Evolutionary conservation across 192 early-diverging fungal genomes (phyloP).

Genomic region (Phlyctochytrium arcticum): DNA sequence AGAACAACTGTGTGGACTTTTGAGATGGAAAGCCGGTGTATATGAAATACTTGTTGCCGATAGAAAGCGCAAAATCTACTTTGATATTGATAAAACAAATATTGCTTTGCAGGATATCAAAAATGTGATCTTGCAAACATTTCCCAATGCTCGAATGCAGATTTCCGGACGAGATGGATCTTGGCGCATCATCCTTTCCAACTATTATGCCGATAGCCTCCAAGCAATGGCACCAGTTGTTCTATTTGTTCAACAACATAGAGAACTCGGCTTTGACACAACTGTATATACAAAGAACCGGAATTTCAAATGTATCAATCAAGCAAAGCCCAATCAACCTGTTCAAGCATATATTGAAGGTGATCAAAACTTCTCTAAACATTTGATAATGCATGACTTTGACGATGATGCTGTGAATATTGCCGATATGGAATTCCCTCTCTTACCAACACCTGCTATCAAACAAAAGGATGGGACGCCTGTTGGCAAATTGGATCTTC

Average conservation of each 20-base stretch:
- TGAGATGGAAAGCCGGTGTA: too few relatives aligned
- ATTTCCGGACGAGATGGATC: conserved; percentile 4
- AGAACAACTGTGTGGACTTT: neutral
- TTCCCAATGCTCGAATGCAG: conserved; percentile 5
- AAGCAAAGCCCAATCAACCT: neutral
- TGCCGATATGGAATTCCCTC: neutral
- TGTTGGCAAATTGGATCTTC: neutral
- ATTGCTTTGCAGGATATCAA: neutral
- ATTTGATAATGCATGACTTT: neutral
- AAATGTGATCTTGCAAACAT: neutral
- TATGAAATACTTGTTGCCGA: neutral
- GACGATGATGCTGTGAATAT: neutral
- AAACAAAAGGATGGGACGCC: neutral
- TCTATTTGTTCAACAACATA: neutral
- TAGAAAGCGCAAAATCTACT: neutral
- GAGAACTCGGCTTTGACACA: neutral
- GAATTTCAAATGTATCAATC: conserved; percentile 6
- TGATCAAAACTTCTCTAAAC: neutral
- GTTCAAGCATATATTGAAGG: conserved; percentile 2
- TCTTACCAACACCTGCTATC: neutral
- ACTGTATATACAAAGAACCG: conserved; percentile 1
- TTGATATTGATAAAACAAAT: neutral
- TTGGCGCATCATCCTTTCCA: conserved; percentile 3
- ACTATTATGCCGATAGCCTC: neutral
- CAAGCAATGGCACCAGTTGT: neutral